A percentile compares a stretch with the other conserved stretches of the same genome.
phyloP scores from a whole-genome alignment of 768 basidiomycete genomes.

The Trametes gibbosa region DNA sequence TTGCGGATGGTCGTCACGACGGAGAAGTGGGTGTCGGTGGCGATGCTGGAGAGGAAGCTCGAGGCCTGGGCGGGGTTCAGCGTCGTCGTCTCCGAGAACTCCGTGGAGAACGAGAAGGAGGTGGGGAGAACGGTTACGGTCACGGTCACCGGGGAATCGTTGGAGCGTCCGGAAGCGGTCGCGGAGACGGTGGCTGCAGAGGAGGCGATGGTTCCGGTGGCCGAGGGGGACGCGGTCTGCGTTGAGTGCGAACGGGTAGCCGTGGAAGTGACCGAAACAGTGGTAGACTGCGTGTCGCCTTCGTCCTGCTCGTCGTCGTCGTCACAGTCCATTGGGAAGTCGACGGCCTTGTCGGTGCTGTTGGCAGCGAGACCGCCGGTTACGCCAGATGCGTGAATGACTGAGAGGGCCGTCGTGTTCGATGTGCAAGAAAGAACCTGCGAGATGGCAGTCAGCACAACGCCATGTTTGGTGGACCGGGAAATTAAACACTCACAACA shows the following conservation, averaged over 20 bases:
- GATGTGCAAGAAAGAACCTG: slow-evolving; percentile 55
- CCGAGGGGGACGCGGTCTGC: slow-evolving; percentile 19
- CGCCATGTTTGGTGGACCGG: neutral
- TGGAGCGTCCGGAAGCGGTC: neutral
- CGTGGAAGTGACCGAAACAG: neutral
- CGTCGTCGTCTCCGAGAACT: slow-evolving; percentile 37
- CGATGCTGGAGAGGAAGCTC: slow-evolving; percentile 38
- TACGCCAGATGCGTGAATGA: slow-evolving; percentile 48
- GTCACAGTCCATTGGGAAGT: slow-evolving; percentile 19
- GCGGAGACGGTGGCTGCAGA: neutral
- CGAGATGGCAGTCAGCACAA: neutral
- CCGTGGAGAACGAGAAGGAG: slow-evolving; percentile 15
- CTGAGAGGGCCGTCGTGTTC: slow-evolving; percentile 41
- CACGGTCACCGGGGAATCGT: slow-evolving; percentile 27
- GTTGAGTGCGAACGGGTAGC: neutral
- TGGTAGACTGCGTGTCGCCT: neutral
- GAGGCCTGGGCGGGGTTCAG: slow-evolving; percentile 43
- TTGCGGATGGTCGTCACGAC: slow-evolving; percentile 7
- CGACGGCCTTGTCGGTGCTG: slow-evolving; percentile 22
- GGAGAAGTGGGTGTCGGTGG: slow-evolving; percentile 21
- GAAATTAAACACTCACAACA: slow-evolving; percentile 37
- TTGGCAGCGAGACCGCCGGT: slow-evolving; percentile 38
- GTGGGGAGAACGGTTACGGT: slow-evolving; percentile 20
- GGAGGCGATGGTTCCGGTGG: slow-evolving; percentile 4
- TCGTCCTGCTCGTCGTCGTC: slow-evolving; percentile 7